Conservation (phyloP, 441 rosid species). For the Geranium incanum region DNA sequence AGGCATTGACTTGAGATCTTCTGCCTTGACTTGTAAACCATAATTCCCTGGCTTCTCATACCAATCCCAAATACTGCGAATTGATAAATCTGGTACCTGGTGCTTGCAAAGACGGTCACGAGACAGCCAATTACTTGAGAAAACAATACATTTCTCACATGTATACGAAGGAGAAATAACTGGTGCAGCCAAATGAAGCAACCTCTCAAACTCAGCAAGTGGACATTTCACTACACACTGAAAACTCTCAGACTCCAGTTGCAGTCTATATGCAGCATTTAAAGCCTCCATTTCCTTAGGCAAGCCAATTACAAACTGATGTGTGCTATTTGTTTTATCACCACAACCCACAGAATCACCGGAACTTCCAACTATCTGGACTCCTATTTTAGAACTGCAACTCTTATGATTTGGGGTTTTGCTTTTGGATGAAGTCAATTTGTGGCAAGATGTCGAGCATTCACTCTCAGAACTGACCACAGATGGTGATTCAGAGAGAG, state of each 20-base stretch:
- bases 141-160: constrained; percentile 10
- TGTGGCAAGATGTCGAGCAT: background rate
- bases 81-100: constrained; percentile 20
- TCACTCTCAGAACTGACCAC: constrained; percentile 5
- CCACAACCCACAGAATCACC: constrained; percentile 7
- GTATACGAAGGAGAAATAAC: constrained; percentile 16
- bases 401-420: constrained; percentile 13
- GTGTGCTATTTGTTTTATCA: constrained; percentile 10
- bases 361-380: constrained; percentile 6
- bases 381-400: constrained; percentile 8
- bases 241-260: constrained; percentile 19
- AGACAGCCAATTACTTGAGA: constrained; percentile 9
- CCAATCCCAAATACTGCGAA: constrained; percentile 26
- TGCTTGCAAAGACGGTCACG: constrained; percentile 17
- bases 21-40: constrained; percentile 25
- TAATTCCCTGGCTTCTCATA: constrained; percentile 27
- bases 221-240: constrained; percentile 18
- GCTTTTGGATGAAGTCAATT: constrained; percentile 6
- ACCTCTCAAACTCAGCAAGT: constrained; percentile 24
- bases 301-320: constrained; percentile 9
- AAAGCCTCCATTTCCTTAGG: constrained; percentile 13
- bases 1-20: constrained; percentile 2
- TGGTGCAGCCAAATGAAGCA: constrained; percentile 23
- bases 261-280: constrained; percentile 21
- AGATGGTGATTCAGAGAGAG: constrained; percentile 8